A percentile compares a stretch with the other conserved stretches of the same genome.
Evolutionary conservation across 345 rosid genomes (phyloP).

Genomic region (Sisymbrium irio): DNA sequence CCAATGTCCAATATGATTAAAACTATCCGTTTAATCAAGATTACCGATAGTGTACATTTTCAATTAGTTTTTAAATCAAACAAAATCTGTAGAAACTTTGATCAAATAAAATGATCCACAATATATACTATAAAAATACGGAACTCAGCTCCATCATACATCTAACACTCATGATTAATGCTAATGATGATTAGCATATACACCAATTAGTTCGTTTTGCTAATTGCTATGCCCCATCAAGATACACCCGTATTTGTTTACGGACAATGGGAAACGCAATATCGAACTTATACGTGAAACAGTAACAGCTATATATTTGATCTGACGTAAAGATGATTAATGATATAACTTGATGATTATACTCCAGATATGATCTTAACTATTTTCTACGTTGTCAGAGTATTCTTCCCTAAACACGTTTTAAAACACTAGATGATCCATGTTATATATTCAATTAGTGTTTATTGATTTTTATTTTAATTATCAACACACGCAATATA

Average conservation of each 20-base stretch:
- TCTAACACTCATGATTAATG: slow-evolving; percentile 27
- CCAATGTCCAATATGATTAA: not conserved
- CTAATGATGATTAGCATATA: slow-evolving; percentile 30
- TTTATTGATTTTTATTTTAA: slow-evolving; percentile 1
- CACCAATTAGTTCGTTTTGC: slow-evolving; percentile 26
- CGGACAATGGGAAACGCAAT: slow-evolving; percentile 22
- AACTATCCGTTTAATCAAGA: not conserved
- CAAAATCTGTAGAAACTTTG: not conserved
- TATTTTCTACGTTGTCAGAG: slow-evolving; percentile 8
- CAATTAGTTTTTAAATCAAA: slow-evolving; percentile 3
- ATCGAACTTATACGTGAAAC: not conserved
- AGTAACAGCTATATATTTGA: not conserved
- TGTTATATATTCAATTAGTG: not conserved
- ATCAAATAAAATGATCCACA: slow-evolving; percentile 1
- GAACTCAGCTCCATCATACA: slow-evolving; percentile 29
- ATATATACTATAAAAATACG: slow-evolving; percentile 9
- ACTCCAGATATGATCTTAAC: not conserved
- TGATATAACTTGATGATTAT: slow-evolving; percentile 6
- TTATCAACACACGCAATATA: slow-evolving; percentile 21
- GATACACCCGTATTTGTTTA: slow-evolving; percentile 27
- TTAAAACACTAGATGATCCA: slow-evolving; percentile 14
- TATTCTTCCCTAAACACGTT: slow-evolving; percentile 33
- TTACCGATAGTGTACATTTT: not conserved
- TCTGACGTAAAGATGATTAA: not conserved
- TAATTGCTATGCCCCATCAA: slow-evolving; percentile 24